Evolutionary conservation across 805 yeast genomes (phyloP), one percentile per base, ranked within the genome.

Genomic region (Yarrowia sp.): DNA sequence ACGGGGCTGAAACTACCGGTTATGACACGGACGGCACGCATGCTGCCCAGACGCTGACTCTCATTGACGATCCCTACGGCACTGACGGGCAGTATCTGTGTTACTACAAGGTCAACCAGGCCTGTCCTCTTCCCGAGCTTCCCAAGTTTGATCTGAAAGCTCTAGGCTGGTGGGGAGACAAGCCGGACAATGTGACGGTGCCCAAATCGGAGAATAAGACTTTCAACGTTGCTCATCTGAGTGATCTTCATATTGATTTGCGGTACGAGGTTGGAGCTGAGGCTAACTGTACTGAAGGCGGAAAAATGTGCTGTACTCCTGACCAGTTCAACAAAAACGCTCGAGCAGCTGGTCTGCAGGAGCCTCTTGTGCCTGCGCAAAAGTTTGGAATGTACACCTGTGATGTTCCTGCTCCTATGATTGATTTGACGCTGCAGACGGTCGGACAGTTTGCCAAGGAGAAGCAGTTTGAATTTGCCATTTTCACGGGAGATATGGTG

Each of bases 401-500:
- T 77, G 93, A 89, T 75, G 79, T 89, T 5, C 92, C 93, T 9
- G 87, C 84, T 70, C 76, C 85, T 15, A 77, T 89, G 72, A 79
- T 89, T 72, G 88, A 87, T 75, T 83, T 84, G 71, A 83, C 90
- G 11, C 77, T 88, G 75, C 79, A 81, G 66, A 78, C 84, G 22
- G 79, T 85, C 53, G 75, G 71, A 4, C 76, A 80, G 16, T 77
- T 77, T 70, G 78, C 80, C 75, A 38, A 75, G 11, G 72, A 76
- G 9, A 73, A 79, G 48, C 70, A 82, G 52, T 88, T 83, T 72
- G 88, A 87, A 59, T 88, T 88, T 74, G 82, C 89, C 2, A 76
- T 89, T 40, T 89, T 89, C 81, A 89, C 92, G 2, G 92, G 92
- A 68, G 93, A 89, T 73, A 80, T 88, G 74, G 89, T 88, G 67